phyloP scores from a whole-genome alignment of 2,329 filamentous ascomycete species.

The Ascochyta rabiei region DNA sequence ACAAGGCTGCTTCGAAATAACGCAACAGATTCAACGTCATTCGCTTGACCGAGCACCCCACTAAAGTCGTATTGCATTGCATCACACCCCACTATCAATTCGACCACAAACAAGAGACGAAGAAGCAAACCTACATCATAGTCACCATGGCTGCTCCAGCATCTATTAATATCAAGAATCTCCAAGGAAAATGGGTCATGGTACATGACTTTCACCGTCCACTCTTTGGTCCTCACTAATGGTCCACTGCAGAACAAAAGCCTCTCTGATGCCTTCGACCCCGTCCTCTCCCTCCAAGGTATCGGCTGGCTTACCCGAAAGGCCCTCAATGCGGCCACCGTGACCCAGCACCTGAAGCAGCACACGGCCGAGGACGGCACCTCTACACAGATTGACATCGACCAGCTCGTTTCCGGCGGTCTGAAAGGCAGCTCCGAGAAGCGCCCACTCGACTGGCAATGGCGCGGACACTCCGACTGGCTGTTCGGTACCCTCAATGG shows the following conservation, averaged over 20 bases:
- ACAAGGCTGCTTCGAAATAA: background rate
- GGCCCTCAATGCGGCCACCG: conserved; percentile 69
- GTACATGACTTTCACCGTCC: conserved; percentile 28
- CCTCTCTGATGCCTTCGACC: conserved; percentile 71
- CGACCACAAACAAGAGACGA: background rate
- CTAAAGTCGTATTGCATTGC: conserved; percentile 1
- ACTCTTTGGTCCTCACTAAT: background rate
- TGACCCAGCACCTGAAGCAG: conserved; percentile 66
- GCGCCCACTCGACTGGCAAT: conserved; percentile 62
- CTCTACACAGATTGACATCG: conserved; percentile 69
- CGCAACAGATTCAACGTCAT: background rate
- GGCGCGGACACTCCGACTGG: conserved; percentile 74
- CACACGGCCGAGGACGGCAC: conserved; percentile 28
- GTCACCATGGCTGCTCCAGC: conserved; percentile 47
- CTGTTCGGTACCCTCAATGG: conserved; percentile 77
- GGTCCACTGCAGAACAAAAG: conserved; percentile 69
- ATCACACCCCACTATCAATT: conserved; percentile 1
- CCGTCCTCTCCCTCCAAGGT: conserved; percentile 67
- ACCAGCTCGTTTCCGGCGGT: conserved; percentile 73
- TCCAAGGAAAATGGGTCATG: conserved; percentile 49
- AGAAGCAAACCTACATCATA: background rate
- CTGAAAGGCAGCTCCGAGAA: conserved; percentile 69
- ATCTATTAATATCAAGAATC: conserved; percentile 40
- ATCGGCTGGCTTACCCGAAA: conserved; percentile 72
- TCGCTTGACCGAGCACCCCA: background rate